phyloP scores from a whole-genome alignment of 352 stramenopile species.

The Phytophthora tentaculata region DNA sequence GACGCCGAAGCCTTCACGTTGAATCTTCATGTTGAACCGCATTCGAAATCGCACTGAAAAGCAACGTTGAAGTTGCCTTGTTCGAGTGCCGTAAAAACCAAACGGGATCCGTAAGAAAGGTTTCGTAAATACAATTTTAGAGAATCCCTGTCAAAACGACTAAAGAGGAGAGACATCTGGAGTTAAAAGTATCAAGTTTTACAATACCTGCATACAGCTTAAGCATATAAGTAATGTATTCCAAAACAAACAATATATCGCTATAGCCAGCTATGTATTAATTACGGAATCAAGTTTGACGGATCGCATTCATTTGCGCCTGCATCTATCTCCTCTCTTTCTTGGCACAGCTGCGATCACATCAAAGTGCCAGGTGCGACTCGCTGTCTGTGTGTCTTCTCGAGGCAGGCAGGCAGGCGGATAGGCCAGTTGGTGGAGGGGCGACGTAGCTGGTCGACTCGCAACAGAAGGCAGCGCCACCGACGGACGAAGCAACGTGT shows the following conservation, averaged over 20 bases:
- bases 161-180: no score
- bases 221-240: no score
- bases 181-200: not conserved
- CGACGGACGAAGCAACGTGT: slow-evolving; percentile 1
- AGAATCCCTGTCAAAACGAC: slow-evolving; percentile 9
- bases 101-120: slow-evolving; percentile 23
- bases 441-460: slow-evolving; percentile 2
- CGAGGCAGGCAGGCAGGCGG: not conserved
- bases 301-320: not conserved
- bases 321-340: slow-evolving; percentile 23
- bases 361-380: slow-evolving; percentile 16
- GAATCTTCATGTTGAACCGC: slow-evolving; percentile 1
- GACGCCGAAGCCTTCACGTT: slow-evolving; percentile 1
- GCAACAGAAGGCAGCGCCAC: slow-evolving; percentile 6
- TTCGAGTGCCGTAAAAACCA: slow-evolving; percentile 14
- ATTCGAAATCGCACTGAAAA: not conserved
- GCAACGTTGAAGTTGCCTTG: slow-evolving; percentile 10
- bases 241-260: slow-evolving; percentile 9
- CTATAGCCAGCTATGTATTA: slow-evolving; percentile 9
- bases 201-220: not conserved
- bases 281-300: slow-evolving; percentile 8
- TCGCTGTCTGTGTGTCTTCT: slow-evolving; percentile 1
- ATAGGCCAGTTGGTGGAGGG: slow-evolving; percentile 4
- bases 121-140: slow-evolving; percentile 22
- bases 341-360: slow-evolving; percentile 9